phyloP scores from a whole-genome alignment of 768 basidiomycete genomes.

The Neoboletus brunneissimus region DNA sequence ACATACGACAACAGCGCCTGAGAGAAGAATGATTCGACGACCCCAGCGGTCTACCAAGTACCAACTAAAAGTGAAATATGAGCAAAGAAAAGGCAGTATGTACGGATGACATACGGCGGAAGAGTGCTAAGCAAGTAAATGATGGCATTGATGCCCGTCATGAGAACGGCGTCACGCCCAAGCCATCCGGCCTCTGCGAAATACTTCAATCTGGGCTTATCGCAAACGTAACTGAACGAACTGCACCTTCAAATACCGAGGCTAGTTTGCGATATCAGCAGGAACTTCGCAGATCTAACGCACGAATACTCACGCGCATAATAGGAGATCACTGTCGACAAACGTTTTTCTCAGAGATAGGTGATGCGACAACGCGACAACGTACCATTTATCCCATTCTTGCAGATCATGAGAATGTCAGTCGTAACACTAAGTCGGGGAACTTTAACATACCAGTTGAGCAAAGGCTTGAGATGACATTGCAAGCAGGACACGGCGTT shows the following conservation, averaged over 20 bases:
- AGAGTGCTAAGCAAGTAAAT: slow-evolving; percentile 79
- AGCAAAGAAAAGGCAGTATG: slow-evolving; percentile 3
- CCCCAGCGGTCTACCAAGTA: slow-evolving; percentile 92
- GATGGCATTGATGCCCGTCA: slow-evolving; percentile 92
- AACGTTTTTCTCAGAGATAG: slow-evolving; percentile 5
- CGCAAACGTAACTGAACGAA: neutral
- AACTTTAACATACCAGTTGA: slow-evolving; percentile 64
- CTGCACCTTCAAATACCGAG: slow-evolving; percentile 84
- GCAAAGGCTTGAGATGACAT: slow-evolving; percentile 97
- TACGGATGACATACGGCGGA: slow-evolving; percentile 62
- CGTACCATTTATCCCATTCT: slow-evolving; percentile 95
- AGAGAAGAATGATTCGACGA: slow-evolving; percentile 79
- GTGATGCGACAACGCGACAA: slow-evolving; percentile 1
- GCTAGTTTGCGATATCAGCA: slow-evolving; percentile 42
- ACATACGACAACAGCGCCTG: slow-evolving; percentile 76
- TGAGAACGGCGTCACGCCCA: slow-evolving; percentile 87
- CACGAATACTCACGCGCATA: slow-evolving; percentile 71
- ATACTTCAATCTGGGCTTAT: slow-evolving; percentile 7
- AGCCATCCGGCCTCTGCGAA: slow-evolving; percentile 88
- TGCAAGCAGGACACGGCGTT: slow-evolving; percentile 83
- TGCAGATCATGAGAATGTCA: slow-evolving; percentile 2
- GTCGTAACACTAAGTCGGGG: neutral
- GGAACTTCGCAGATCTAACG: neutral
- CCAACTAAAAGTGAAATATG: slow-evolving; percentile 56
- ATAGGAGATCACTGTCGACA: slow-evolving; percentile 79